These are phyloP conservation scores for Ilex asprella DNA, from an alignment of 257 asterid species.

Conservation along the genomic window DNA sequence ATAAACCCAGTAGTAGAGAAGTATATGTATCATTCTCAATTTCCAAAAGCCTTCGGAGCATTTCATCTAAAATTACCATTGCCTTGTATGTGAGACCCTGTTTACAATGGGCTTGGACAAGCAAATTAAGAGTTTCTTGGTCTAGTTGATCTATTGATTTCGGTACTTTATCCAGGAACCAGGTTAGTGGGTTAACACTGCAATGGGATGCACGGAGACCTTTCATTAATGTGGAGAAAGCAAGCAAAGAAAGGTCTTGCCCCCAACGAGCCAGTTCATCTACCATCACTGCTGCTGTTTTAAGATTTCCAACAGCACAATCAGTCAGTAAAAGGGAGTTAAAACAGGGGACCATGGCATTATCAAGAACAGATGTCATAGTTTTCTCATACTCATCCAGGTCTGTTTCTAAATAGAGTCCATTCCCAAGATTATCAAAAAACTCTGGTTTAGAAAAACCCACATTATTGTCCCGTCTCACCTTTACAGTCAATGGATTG, in stretches of 20 bases:
- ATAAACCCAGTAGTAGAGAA: slow-evolving; percentile 33
- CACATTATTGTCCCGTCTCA: slow-evolving; percentile 68
- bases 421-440: slow-evolving; percentile 86
- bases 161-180: slow-evolving; percentile 30
- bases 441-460: slow-evolving; percentile 52
- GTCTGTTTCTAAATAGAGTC: slow-evolving; percentile 79
- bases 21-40: slow-evolving; percentile 46
- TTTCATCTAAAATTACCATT: slow-evolving; percentile 42
- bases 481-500: slow-evolving; percentile 51
- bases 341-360: slow-evolving; percentile 64
- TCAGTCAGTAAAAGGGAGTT: slow-evolving; percentile 31
- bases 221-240: slow-evolving; percentile 38
- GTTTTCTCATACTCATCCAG: slow-evolving; percentile 48
- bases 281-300: slow-evolving; percentile 26
- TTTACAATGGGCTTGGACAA: slow-evolving; percentile 47
- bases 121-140: slow-evolving; percentile 46
- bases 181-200: slow-evolving; percentile 27
- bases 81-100: slow-evolving; percentile 49
- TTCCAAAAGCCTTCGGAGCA: slow-evolving; percentile 36
- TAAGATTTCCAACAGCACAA: slow-evolving; percentile 21
- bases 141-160: slow-evolving; percentile 44
- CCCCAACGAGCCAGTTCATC: slow-evolving; percentile 78
- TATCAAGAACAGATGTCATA: slow-evolving; percentile 47
- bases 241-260: slow-evolving; percentile 43
- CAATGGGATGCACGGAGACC: slow-evolving; percentile 31